Evolutionary conservation across 2,329 filamentous ascomycete genomes (phyloP).

Genomic region (Diaporthe helianthi): DNA sequence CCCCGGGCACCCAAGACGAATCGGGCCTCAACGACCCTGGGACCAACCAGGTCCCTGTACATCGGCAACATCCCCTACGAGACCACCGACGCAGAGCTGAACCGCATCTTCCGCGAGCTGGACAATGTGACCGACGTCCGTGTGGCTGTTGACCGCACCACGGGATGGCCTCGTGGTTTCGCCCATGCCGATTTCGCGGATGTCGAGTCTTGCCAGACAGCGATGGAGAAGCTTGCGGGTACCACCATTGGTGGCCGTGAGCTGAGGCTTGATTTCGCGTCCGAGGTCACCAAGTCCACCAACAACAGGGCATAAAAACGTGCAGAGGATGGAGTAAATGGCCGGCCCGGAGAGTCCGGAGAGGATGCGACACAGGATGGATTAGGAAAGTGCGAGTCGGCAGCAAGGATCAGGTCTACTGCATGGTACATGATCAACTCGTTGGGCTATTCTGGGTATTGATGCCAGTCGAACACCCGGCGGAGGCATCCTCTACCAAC

Average conservation of each 20-base stretch:
- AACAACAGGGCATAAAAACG: constrained; percentile 14
- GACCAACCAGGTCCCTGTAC: constrained; percentile 60
- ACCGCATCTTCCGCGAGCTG: constrained; percentile 75
- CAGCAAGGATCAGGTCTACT: not conserved
- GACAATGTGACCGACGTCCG: constrained; percentile 77
- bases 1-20: constrained; percentile 31
- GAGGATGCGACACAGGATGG: not conserved
- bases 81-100: constrained; percentile 83
- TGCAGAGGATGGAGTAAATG: not conserved
- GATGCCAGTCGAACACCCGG: not conserved
- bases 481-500: not conserved
- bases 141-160: constrained; percentile 81
- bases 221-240: constrained; percentile 59
- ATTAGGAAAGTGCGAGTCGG: not conserved
- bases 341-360: not conserved
- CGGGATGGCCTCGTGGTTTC: constrained; percentile 83
- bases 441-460: not conserved
- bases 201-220: constrained; percentile 68
- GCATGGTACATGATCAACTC: not conserved
- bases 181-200: constrained; percentile 83
- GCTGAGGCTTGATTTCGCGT: constrained; percentile 71
- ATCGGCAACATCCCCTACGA: constrained; percentile 88
- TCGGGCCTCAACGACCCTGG: not conserved
- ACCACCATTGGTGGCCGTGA: constrained; percentile 70
- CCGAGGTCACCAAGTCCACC: constrained; percentile 33